Conservation (phyloP, 2,329 filamentous ascomycete species). For the Venturia carpophila region DNA sequence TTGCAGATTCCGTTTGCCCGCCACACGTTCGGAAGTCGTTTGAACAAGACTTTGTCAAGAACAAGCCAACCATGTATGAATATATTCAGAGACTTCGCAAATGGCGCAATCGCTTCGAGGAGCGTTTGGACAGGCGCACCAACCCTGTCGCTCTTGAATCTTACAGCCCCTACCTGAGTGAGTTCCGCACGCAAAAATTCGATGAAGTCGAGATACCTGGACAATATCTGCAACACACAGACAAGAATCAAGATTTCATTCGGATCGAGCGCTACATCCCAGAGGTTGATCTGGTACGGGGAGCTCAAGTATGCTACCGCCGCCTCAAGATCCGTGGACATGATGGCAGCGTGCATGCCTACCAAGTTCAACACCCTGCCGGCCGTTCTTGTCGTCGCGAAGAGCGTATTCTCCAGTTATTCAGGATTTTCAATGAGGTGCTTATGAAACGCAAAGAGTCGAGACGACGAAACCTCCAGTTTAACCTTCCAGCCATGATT, state of each 20-base stretch:
- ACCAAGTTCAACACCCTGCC: slow-evolving; percentile 92
- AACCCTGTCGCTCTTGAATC: slow-evolving; percentile 68
- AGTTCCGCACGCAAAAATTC: slow-evolving; percentile 96
- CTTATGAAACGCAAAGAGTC: slow-evolving; percentile 91
- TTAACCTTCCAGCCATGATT: slow-evolving; percentile 92
- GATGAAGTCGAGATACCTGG: slow-evolving; percentile 97
- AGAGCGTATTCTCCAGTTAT: slow-evolving; percentile 89
- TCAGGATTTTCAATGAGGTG: slow-evolving; percentile 93
- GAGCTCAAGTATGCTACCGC: slow-evolving; percentile 83
- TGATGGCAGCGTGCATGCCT: slow-evolving; percentile 93
- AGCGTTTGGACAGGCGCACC: slow-evolving; percentile 82
- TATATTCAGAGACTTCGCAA: slow-evolving; percentile 95
- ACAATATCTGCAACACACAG: slow-evolving; percentile 93
- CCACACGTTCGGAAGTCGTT: slow-evolving; percentile 93
- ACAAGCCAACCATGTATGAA: slow-evolving; percentile 95
- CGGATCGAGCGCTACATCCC: slow-evolving; percentile 95
- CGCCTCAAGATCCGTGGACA: slow-evolving; percentile 93
- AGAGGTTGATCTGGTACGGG: slow-evolving; percentile 85
- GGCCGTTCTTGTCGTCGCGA: slow-evolving; percentile 87
- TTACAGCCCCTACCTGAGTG: slow-evolving; percentile 85
- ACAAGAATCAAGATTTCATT: slow-evolving; percentile 98
- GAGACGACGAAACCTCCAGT: slow-evolving; percentile 84
- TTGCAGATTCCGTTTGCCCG: slow-evolving; percentile 92
- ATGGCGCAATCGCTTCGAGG: slow-evolving; percentile 97
- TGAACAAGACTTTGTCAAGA: slow-evolving; percentile 90